A percentile compares a stretch with the other conserved stretches of the same genome.
phyloP scores from a whole-genome alignment of 345 rosid species.

The Arabidopsis arenosa region DNA sequence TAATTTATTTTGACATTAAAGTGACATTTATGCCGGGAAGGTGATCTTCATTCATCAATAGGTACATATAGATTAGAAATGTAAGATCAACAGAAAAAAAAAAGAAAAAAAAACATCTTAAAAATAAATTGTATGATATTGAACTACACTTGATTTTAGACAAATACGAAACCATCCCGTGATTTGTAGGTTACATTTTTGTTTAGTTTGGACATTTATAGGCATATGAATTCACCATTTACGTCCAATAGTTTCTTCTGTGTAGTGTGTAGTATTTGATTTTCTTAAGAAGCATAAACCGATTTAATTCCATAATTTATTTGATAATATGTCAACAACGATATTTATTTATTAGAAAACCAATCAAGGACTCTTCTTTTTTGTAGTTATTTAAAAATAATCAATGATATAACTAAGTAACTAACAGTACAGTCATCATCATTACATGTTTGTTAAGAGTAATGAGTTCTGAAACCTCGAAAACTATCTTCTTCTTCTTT shows the following conservation, averaged over 20 bases:
- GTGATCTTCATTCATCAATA: neutral
- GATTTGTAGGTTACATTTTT: too few species aligned
- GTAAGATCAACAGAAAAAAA: neutral
- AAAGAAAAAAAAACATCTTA: neutral
- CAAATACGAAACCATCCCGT: neutral
- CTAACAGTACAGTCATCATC: conserved; percentile 21
- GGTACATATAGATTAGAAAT: neutral
- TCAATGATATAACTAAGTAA: neutral
- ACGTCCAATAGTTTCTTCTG: too few species aligned
- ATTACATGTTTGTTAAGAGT: conserved; percentile 35
- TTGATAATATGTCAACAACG: neutral
- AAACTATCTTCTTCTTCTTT: neutral
- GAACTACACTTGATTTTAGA: neutral
- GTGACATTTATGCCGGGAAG: conserved; percentile 12
- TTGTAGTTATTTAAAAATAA: neutral
- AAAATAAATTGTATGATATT: neutral
- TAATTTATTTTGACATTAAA: conserved; percentile 9
- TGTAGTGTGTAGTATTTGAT: too few species aligned
- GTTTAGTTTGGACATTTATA: too few species aligned
- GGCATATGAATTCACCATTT: too few species aligned
- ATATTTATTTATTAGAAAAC: neutral
- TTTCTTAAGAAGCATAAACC: neutral
- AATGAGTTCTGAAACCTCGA: conserved; percentile 37
- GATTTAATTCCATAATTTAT: neutral
- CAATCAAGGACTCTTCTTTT: neutral